Evolutionary conservation across 148 eudicot species (phyloP).

Genomic region (Camellia granthamiana): DNA sequence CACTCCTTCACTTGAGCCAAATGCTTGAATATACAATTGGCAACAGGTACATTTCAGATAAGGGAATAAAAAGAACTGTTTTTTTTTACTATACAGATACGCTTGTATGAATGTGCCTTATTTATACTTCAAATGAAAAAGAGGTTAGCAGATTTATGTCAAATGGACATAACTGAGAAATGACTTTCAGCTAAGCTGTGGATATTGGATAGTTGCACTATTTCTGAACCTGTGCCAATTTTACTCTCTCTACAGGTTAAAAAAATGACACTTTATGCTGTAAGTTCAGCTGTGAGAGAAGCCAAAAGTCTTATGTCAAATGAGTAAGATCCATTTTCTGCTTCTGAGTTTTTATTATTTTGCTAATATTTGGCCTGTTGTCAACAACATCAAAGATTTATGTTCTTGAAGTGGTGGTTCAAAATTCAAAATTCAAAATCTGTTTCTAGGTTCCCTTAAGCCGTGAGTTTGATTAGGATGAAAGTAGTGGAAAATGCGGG

Average conservation of each 20-base stretch:
- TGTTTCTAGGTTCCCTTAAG: no score
- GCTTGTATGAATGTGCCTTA: neutral
- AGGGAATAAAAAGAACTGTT: no score
- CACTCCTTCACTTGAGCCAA: neutral
- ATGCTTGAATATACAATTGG: no score
- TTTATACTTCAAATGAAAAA: neutral
- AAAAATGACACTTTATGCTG: slow-evolving; percentile 71
- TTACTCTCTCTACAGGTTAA: slow-evolving; percentile 45
- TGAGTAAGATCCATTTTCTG: slow-evolving; percentile 22
- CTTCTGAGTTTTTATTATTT: neutral
- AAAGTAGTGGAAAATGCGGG: no score
- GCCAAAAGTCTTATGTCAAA: slow-evolving; percentile 34
- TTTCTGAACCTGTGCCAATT: neutral
- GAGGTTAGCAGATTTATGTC: no score
- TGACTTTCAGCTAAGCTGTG: neutral
- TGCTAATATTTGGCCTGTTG: neutral
- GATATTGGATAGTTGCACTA: neutral
- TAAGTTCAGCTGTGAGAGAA: slow-evolving; percentile 48
- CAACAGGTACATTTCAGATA: no score
- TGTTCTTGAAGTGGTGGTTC: neutral
- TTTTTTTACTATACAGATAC: no score
- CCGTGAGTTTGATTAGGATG: no score
- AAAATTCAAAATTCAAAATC: neutral
- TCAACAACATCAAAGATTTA: neutral
- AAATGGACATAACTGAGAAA: neutral